Conservation (phyloP, 192 early-diverging fungal genomes). For the Spizellomyces punctatus region DNA sequence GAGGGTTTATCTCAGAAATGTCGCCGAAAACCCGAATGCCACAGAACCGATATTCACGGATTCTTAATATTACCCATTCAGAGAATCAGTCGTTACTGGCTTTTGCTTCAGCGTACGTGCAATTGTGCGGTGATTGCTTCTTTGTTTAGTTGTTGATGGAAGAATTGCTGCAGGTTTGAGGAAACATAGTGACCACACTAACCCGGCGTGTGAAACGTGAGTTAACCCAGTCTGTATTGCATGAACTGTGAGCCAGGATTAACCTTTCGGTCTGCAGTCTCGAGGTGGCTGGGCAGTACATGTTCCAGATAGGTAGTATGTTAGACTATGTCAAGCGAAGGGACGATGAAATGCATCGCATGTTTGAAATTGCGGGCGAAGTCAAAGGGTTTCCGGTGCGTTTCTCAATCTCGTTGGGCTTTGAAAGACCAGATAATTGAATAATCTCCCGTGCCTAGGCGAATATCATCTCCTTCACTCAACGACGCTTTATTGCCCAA, state of each 20-base stretch:
- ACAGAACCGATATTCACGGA: constrained; percentile 14
- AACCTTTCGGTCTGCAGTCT: background rate
- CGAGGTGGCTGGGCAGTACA: constrained; percentile 32
- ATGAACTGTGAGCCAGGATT: background rate
- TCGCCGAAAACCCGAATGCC: constrained; percentile 22
- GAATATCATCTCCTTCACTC: constrained; percentile 25
- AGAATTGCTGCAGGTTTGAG: constrained; percentile 11
- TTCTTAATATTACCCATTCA: constrained; percentile 29
- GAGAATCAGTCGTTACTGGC: constrained; percentile 35
- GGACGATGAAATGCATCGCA: constrained; percentile 30
- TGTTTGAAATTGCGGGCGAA: constrained; percentile 28
- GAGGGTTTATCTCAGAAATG: constrained; percentile 1
- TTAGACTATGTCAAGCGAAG: constrained; percentile 28
- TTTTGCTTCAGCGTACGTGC: constrained; percentile 26
- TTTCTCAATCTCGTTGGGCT: constrained; percentile 1
- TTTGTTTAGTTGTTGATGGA: background rate
- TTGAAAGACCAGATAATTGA: background rate
- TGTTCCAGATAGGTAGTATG: constrained; percentile 32
- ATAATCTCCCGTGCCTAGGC: background rate
- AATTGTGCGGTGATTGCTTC: background rate
- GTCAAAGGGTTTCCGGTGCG: constrained; percentile 29
- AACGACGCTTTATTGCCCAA: constrained; percentile 23
- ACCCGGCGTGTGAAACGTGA: constrained; percentile 16
- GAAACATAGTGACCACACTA: constrained; percentile 17
- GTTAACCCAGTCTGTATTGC: background rate